Base-by-base conservation (phyloP, 768 basidiomycete species). In the Austroboletus festivus region DNA sequence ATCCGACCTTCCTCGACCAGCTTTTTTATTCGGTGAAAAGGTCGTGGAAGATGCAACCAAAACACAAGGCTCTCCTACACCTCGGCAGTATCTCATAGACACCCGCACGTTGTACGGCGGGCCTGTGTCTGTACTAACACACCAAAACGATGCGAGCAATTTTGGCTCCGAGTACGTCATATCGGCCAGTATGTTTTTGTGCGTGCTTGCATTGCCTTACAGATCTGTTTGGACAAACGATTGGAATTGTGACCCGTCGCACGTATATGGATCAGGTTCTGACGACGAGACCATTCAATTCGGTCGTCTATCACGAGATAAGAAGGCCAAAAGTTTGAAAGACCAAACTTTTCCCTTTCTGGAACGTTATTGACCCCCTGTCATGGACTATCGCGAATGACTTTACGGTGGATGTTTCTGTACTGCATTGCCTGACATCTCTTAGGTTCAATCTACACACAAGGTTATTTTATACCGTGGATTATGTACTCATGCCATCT, bases 191-290 rank as follows among this genome's bases (percentile, higher is more conserved):
- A 19, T 31, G 16, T 42, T 40, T 22, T 42, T 4, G 26, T 3
- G 3, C 23, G 24, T n/a, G 12, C 44, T 56, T 4, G 48, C 48
- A 39, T 33, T 19, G 16, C 21, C 23, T 13, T 34, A 9, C 18
- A 56, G 56, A 38, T 30, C 38, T 30, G 39, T 50, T 31, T 61
- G 54, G 53, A 52, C 51, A n/a, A 46, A 46, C 19, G 59, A 62
- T 31, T 62, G 62, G 62, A 38, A 54, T n/a, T 42, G 44, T 10
- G 48, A 55, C 31, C 28, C 50, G 19, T 1, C 8, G n/a, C 47
- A 42, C 41, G 44, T 49, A 43, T 53, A 53, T 44, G 48, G 47
- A 34, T 46, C 42, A 26, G 42, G 42, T 33, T 42, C 51, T 45
- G 42, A 47, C 18, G 26, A 31, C 18, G 9, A 42, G 15, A 8